Conservation (phyloP, 148 eudicot species). For the Mesembryanthemum crystallinum region DNA sequence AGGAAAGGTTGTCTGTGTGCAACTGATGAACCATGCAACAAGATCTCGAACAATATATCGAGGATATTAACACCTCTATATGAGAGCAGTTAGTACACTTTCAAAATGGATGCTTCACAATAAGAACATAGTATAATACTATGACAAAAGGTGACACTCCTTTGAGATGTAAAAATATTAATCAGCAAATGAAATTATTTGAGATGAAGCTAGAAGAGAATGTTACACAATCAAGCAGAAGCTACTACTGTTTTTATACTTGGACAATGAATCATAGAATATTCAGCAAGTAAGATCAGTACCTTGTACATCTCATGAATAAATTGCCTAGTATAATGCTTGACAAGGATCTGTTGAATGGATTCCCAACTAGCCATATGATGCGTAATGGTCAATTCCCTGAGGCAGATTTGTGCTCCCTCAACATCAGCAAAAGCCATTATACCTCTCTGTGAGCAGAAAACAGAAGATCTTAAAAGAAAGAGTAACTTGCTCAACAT, state of each 20-base stretch:
- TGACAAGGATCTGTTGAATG: slow-evolving; percentile 68
- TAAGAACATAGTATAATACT: neutral
- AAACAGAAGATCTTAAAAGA: slow-evolving; percentile 1
- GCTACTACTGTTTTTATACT: neutral
- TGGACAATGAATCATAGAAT: neutral
- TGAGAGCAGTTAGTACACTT: neutral
- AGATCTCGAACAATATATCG: too few relatives aligned
- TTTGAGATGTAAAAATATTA: neutral
- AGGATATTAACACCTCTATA: neutral
- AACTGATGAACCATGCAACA: too few relatives aligned
- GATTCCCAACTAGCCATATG: slow-evolving; percentile 98
- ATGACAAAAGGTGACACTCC: neutral
- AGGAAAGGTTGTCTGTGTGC: neutral
- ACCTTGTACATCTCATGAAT: slow-evolving; percentile 98
- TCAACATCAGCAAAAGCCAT: slow-evolving; percentile 97
- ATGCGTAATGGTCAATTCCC: slow-evolving; percentile 62
- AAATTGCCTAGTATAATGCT: slow-evolving; percentile 82
- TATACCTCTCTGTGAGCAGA: slow-evolving; percentile 67
- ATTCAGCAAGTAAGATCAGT: neutral
- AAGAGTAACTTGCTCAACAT: neutral
- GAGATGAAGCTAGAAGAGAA: neutral
- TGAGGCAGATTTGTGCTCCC: slow-evolving; percentile 82
- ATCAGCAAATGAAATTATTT: neutral
- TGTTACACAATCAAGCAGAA: neutral
- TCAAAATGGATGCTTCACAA: neutral